These are phyloP conservation scores for Sporodiniella umbellata DNA, from an alignment of 371 early-diverging fungal species.

Conservation along the genomic window DNA sequence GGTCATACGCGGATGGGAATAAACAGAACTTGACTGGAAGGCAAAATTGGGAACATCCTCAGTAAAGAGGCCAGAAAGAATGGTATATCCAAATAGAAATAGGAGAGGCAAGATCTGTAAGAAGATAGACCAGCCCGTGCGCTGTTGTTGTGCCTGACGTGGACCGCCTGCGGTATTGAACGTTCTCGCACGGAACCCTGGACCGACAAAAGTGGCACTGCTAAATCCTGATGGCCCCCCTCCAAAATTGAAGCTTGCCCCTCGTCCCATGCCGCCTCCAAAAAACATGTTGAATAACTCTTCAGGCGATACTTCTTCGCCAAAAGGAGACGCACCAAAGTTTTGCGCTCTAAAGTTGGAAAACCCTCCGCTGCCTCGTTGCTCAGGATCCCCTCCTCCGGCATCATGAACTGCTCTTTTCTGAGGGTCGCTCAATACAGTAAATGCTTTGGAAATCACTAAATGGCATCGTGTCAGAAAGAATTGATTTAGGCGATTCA, in stretches of 20 bases:
- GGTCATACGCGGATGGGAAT: constrained; percentile 37
- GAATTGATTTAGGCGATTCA: too few relatives aligned
- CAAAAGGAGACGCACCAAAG: constrained; percentile 42
- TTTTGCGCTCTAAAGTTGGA: constrained; percentile 13
- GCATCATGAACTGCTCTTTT: constrained; percentile 87
- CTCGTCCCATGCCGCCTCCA: constrained; percentile 52
- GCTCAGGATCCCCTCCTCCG: constrained; percentile 75
- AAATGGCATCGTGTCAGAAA: too few relatives aligned
- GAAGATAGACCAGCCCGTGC: constrained; percentile 29
- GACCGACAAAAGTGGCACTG: constrained; percentile 51
- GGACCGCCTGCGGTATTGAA: constrained; percentile 22
- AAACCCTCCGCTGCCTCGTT: constrained; percentile 26
- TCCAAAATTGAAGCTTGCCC: constrained; percentile 18
- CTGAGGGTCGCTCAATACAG: constrained; percentile 84
- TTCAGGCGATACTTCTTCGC: constrained; percentile 89
- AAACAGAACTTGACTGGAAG: constrained; percentile 33
- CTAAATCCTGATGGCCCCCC: constrained; percentile 38
- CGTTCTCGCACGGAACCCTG: constrained; percentile 42
- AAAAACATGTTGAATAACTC: constrained; percentile 97
- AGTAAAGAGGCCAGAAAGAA: constrained; percentile 37
- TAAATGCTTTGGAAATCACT: constrained; percentile 90
- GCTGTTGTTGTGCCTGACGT: constrained; percentile 14
- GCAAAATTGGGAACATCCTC: constrained; percentile 38
- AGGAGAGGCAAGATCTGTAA: constrained; percentile 42
- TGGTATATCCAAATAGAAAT: constrained; percentile 38